These are phyloP conservation scores for Blastocystis sp. DNA, from an alignment of 352 stramenopile species.

Conservation along the genomic window DNA sequence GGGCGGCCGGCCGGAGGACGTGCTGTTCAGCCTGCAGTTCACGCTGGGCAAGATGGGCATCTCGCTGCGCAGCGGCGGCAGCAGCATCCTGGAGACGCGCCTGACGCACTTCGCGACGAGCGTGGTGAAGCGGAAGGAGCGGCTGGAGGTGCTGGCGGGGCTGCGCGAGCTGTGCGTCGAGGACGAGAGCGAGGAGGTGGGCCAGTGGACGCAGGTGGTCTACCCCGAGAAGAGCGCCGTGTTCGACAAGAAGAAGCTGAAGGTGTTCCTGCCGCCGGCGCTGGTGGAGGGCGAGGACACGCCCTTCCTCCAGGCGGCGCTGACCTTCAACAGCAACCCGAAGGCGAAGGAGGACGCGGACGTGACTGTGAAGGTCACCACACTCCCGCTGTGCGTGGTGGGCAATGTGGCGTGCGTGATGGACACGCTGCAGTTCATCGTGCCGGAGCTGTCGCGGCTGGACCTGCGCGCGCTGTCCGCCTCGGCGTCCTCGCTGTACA, in stretches of 20 bases:
- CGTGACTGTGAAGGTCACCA: neutral
- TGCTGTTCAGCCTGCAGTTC: constrained; percentile 31
- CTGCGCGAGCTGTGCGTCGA: constrained; percentile 2
- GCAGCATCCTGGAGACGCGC: neutral
- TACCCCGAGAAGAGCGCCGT: constrained; percentile 35
- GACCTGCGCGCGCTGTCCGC: neutral
- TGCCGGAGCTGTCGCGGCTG: neutral
- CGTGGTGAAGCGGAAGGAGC: constrained; percentile 44
- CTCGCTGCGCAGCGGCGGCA: neutral
- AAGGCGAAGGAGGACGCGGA: neutral
- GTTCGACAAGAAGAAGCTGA: neutral
- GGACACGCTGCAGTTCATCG: constrained; percentile 5
- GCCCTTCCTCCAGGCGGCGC: constrained; percentile 35
- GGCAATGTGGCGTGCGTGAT: constrained; percentile 7
- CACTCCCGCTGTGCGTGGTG: constrained; percentile 48
- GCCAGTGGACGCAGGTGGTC: constrained; percentile 21
- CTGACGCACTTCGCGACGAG: neutral
- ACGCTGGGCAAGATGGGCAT: constrained; percentile 22
- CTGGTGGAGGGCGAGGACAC: neutral
- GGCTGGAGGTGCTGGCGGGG: neutral
- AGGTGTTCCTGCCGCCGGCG: constrained; percentile 9
- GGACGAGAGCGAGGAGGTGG: neutral
- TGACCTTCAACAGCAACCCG: neutral
- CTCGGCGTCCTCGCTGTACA: neutral
- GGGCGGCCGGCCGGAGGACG: constrained; percentile 6